Conservation (phyloP, 352 stramenopile species). For the Paralagenidium karlingii region DNA sequence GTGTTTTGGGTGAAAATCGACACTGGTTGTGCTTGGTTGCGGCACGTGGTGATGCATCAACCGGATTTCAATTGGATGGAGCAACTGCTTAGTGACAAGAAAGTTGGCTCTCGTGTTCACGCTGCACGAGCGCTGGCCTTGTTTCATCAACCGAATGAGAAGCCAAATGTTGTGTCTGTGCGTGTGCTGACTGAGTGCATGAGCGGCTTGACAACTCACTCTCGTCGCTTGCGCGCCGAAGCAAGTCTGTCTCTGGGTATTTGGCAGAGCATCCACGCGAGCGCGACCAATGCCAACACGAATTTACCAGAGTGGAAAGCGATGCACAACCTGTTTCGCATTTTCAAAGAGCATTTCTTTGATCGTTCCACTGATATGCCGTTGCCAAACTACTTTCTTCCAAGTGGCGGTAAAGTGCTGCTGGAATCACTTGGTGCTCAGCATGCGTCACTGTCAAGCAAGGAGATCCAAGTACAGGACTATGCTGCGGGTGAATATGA, state of each 20-base stretch:
- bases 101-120: slow-evolving; percentile 70
- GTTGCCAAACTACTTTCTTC: slow-evolving; percentile 79
- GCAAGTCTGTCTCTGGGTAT: slow-evolving; percentile 61
- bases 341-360: slow-evolving; percentile 85
- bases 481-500: slow-evolving; percentile 78
- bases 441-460: slow-evolving; percentile 68
- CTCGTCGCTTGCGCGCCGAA: slow-evolving; percentile 53
- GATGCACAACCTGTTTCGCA: slow-evolving; percentile 80
- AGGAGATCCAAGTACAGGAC: slow-evolving; percentile 79
- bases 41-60: slow-evolving; percentile 78
- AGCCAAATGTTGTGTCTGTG: slow-evolving; percentile 79
- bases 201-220: slow-evolving; percentile 75
- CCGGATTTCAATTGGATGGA: slow-evolving; percentile 86
- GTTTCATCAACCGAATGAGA: slow-evolving; percentile 72
- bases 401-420: slow-evolving; percentile 71
- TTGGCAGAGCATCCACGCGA: slow-evolving; percentile 78
- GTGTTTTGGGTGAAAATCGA: slow-evolving; percentile 84
- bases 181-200: slow-evolving; percentile 76
- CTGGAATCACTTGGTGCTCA: slow-evolving; percentile 63
- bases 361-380: slow-evolving; percentile 71
- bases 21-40: slow-evolving; percentile 56
- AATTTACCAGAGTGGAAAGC: slow-evolving; percentile 73
- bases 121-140: slow-evolving; percentile 56
- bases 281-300: slow-evolving; percentile 69
- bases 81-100: slow-evolving; percentile 72